These are phyloP conservation scores for Daldinia sp. DNA, from an alignment of 2,329 filamentous ascomycete genomes.

Conservation along the genomic window DNA sequence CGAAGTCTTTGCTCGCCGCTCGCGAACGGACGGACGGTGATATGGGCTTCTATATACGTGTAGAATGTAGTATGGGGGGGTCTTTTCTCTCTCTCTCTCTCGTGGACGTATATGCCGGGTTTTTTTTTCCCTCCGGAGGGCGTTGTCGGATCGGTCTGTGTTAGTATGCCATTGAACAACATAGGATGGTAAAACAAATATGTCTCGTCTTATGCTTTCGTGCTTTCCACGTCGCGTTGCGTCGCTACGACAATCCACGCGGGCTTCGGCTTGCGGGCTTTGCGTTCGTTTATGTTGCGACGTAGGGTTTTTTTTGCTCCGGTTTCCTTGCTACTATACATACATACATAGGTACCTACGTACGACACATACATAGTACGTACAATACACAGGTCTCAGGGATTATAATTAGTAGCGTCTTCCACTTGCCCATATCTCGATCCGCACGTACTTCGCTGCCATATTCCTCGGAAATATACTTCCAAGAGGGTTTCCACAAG, in stretches of 20 bases:
- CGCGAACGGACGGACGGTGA: not conserved
- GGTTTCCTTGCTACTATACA: not conserved
- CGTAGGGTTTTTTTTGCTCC: not conserved
- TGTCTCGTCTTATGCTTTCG: not conserved
- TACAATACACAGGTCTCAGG: too few species aligned
- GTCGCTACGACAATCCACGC: not conserved
- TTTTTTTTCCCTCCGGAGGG: not conserved
- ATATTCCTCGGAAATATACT: too few species aligned
- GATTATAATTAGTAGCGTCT: too few species aligned
- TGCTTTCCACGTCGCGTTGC: not conserved
- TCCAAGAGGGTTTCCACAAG: too few species aligned
- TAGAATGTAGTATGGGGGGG: not conserved
- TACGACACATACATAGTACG: too few species aligned
- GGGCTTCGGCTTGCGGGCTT: too few species aligned
- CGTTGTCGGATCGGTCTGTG: not conserved
- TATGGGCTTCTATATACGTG: not conserved
- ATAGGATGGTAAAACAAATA: not conserved
- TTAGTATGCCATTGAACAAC: not conserved
- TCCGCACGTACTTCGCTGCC: too few species aligned
- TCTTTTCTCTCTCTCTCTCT: too few species aligned
- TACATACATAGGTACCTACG: too few species aligned
- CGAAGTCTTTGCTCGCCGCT: not conserved
- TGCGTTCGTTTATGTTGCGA: too few species aligned
- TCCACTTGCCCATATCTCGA: too few species aligned
- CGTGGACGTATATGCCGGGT: not conserved